Evolutionary conservation across 345 rosid genomes (phyloP).

Genomic region (Hibiscus mutabilis): DNA sequence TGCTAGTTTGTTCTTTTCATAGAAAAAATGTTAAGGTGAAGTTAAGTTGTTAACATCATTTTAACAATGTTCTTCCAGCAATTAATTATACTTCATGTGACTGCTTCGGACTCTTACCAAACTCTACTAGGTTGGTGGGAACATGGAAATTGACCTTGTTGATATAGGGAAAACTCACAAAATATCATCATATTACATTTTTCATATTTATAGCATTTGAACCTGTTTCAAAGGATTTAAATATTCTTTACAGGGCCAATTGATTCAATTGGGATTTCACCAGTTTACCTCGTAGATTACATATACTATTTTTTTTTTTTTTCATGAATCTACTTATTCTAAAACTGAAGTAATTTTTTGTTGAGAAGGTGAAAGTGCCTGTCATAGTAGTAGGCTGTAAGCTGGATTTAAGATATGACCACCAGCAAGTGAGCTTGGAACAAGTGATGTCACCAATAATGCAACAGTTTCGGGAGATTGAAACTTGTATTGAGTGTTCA

Average conservation of each 20-base stretch:
- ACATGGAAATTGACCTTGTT: neutral
- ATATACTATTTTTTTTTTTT: neutral
- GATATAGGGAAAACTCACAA: neutral
- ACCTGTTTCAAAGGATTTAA: neutral
- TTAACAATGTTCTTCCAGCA: neutral
- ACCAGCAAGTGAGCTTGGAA: conserved; percentile 55
- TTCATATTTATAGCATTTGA: neutral
- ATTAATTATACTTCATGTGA: neutral
- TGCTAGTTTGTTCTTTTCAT: neutral
- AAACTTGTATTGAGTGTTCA: conserved; percentile 74
- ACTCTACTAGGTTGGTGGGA: neutral
- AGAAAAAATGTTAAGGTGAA: neutral
- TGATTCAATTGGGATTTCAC: neutral
- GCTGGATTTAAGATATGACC: conserved; percentile 55
- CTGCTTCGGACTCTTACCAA: no score
- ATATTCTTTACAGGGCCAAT: neutral
- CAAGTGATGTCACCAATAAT: conserved; percentile 71
- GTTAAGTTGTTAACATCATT: neutral
- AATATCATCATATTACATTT: neutral
- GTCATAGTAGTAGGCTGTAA: conserved; percentile 79
- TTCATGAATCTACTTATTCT: neutral
- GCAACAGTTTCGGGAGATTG: conserved; percentile 80
- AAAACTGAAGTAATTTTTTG: neutral
- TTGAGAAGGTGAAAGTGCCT: conserved; percentile 78
- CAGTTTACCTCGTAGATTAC: neutral